Evolutionary conservation across 2,329 filamentous ascomycete species (phyloP).

Genomic region (Cryphonectria radicalis): DNA sequence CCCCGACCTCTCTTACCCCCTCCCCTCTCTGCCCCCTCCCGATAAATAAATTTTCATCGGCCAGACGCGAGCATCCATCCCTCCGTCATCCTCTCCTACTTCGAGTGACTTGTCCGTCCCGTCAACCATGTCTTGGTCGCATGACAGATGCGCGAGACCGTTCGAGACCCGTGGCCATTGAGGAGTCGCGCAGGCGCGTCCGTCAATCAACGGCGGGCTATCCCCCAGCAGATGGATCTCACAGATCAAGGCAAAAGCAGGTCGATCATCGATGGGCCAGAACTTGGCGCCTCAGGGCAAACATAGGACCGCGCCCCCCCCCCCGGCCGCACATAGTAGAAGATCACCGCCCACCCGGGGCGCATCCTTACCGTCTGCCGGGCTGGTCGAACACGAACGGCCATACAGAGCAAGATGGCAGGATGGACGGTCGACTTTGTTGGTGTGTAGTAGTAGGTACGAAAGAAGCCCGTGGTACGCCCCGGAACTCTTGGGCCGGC

Average conservation of each 20-base stretch:
- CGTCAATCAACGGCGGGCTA: background rate
- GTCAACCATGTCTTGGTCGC: background rate
- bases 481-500: slow-evolving; percentile 14
- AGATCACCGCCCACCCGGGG: background rate
- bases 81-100: background rate
- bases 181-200: background rate
- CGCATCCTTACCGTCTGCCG: background rate
- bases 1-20: too few relatives aligned
- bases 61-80: background rate
- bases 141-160: slow-evolving; percentile 1
- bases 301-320: background rate
- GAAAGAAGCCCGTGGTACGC: background rate
- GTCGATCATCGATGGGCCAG: background rate
- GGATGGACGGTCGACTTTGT: background rate
- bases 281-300: background rate
- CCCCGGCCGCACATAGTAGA: background rate
- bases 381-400: slow-evolving; percentile 5
- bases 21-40: background rate
- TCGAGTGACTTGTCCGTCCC: background rate
- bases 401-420: background rate
- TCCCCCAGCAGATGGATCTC: background rate
- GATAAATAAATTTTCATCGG: background rate
- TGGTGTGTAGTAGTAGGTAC: too few relatives aligned
- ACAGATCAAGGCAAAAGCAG: background rate
- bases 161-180: background rate